Evolutionary conservation across 2,329 filamentous ascomycete species (phyloP).

Genomic region (Tolypocladium sp.): DNA sequence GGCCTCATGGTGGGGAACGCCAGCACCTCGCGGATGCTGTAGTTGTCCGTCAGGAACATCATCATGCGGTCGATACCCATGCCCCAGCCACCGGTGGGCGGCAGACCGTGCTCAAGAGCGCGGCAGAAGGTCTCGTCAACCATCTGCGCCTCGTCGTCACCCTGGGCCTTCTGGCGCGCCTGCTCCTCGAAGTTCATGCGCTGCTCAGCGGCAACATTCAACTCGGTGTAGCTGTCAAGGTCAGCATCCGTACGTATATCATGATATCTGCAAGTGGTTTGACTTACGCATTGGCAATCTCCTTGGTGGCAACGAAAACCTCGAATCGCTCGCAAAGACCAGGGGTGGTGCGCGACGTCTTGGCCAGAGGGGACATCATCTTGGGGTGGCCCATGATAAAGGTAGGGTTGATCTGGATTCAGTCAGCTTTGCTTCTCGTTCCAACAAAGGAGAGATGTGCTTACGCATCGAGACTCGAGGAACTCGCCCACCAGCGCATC

Average conservation of each 20-base stretch:
- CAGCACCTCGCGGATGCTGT: constrained; percentile 91
- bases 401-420: constrained; percentile 60
- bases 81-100: constrained; percentile 92
- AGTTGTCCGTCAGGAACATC: constrained; percentile 91
- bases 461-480: constrained; percentile 77
- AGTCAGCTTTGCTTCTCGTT: not conserved
- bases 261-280: too few species aligned
- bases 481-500: constrained; percentile 92
- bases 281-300: constrained; percentile 74
- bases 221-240: constrained; percentile 64
- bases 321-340: constrained; percentile 96
- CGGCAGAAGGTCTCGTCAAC: constrained; percentile 94
- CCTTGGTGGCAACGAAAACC: constrained; percentile 69
- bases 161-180: constrained; percentile 88
- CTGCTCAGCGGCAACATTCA: constrained; percentile 89
- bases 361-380: constrained; percentile 83
- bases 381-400: constrained; percentile 52
- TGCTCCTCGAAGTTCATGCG: constrained; percentile 81
- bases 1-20: constrained; percentile 99
- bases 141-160: constrained; percentile 93
- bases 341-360: constrained; percentile 74
- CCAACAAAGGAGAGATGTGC: constrained; percentile 1
- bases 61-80: constrained; percentile 91
- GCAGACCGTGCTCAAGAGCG: constrained; percentile 80
- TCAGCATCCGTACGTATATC: not conserved